These are phyloP conservation scores for Eucalyptus lansdowneana DNA, from an alignment of 345 rosid genomes.

Conservation along the genomic window DNA sequence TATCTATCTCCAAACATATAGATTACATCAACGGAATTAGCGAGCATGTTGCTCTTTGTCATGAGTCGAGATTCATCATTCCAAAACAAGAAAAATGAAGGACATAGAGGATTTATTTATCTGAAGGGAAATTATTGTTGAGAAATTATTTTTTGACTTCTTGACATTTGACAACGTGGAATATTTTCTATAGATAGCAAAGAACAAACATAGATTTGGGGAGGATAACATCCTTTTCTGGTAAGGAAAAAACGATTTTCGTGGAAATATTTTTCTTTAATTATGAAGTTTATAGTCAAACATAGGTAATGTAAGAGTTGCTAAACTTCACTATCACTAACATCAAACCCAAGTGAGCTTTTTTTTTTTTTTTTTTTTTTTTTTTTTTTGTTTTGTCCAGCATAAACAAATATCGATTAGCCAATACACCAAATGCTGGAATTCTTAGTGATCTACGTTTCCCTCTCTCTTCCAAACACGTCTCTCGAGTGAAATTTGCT, in stretches of 20 bases:
- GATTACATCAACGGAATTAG: neutral
- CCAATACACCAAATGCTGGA: neutral
- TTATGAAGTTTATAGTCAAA: neutral
- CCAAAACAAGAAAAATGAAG: neutral
- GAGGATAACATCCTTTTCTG: neutral
- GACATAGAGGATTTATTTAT: no score
- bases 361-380: no score
- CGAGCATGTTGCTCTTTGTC: neutral
- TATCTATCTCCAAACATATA: neutral
- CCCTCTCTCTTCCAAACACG: neutral
- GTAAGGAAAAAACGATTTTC: neutral
- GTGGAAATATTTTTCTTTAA: neutral
- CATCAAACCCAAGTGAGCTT: neutral
- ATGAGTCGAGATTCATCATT: neutral
- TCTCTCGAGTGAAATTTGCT: neutral
- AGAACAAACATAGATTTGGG: fast-evolving
- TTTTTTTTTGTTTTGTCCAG: neutral
- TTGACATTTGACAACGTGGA: no score
- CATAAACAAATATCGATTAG: neutral
- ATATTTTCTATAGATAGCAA: neutral
- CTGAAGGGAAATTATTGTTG: no score
- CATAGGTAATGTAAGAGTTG: neutral
- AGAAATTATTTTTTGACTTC: neutral
- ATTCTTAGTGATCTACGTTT: neutral
- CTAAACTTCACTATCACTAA: neutral